Evolutionary conservation across 257 asterid genomes (phyloP).

Genomic region (Plantago elongata): DNA sequence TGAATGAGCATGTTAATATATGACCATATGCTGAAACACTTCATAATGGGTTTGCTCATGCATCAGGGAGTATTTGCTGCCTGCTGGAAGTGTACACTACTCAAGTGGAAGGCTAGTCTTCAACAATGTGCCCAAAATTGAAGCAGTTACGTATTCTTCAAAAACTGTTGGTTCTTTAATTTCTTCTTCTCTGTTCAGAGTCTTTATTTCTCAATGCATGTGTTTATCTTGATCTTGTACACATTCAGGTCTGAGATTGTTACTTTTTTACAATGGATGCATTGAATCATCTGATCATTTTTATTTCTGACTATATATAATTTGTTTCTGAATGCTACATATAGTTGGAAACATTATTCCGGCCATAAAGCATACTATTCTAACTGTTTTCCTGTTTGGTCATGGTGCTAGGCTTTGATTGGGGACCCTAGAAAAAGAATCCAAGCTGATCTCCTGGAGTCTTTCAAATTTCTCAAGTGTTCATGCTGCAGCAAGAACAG

Average conservation of each 20-base stretch:
- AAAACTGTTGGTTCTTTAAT: neutral
- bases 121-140: slow-evolving; percentile 66
- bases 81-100: slow-evolving; percentile 59
- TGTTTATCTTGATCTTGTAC: slow-evolving; percentile 3
- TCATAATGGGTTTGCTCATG: slow-evolving; percentile 21
- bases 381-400: slow-evolving; percentile 16
- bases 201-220: too few relatives aligned
- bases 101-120: slow-evolving; percentile 63
- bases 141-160: slow-evolving; percentile 53
- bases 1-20: slow-evolving; percentile 13
- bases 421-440: slow-evolving; percentile 97
- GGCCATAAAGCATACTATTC: neutral
- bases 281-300: neutral
- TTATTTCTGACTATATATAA: neutral
- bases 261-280: too few relatives aligned
- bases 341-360: too few relatives aligned
- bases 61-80: slow-evolving; percentile 66
- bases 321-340: too few relatives aligned
- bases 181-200: neutral
- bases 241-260: neutral
- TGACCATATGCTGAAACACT: neutral
- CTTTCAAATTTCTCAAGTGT: slow-evolving; percentile 58
- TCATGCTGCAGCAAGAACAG: slow-evolving; percentile 65
- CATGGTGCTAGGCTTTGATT: slow-evolving; percentile 57
- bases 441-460: slow-evolving; percentile 81